phyloP scores from a whole-genome alignment of 2,329 filamentous ascomycete species.

The Leptographium lundbergii region DNA sequence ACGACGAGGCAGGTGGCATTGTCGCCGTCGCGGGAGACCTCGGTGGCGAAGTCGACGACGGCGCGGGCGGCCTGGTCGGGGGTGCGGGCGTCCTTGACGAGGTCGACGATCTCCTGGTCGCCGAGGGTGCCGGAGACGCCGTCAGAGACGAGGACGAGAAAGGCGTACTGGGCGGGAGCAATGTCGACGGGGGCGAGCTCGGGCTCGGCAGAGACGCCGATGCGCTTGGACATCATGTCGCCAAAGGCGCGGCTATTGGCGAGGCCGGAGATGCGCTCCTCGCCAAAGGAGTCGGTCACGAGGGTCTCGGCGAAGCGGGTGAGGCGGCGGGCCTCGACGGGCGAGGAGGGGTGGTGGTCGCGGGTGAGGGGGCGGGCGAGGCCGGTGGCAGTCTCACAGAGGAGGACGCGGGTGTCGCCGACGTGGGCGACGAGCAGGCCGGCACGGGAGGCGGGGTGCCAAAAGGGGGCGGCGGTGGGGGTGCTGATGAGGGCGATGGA shows the following conservation, averaged over 20 bases:
- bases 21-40: conserved; percentile 57
- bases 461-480: conserved; percentile 82
- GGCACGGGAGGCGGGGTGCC: conserved; percentile 78
- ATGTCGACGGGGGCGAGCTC: conserved; percentile 73
- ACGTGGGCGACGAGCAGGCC: conserved; percentile 83
- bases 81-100: conserved; percentile 85
- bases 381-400: conserved; percentile 79
- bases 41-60: conserved; percentile 78
- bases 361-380: conserved; percentile 70
- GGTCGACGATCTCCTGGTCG: conserved; percentile 93
- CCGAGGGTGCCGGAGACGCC: conserved; percentile 75
- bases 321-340: conserved; percentile 69
- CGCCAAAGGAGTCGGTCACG: conserved; percentile 91
- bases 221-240: conserved; percentile 80
- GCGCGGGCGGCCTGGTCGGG: conserved; percentile 72
- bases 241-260: conserved; percentile 93
- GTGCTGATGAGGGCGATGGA: conserved; percentile 86
- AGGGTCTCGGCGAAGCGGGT: conserved; percentile 66
- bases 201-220: conserved; percentile 89
- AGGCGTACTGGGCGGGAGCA: conserved; percentile 72
- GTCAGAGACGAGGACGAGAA: conserved; percentile 79
- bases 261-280: conserved; percentile 85
- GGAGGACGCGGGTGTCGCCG: conserved; percentile 80
- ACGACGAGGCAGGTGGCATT: conserved; percentile 59
- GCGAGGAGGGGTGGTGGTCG: conserved; percentile 85